phyloP scores from a whole-genome alignment of 2,329 filamentous ascomycete species.

The Aspergillus carbonarius region DNA sequence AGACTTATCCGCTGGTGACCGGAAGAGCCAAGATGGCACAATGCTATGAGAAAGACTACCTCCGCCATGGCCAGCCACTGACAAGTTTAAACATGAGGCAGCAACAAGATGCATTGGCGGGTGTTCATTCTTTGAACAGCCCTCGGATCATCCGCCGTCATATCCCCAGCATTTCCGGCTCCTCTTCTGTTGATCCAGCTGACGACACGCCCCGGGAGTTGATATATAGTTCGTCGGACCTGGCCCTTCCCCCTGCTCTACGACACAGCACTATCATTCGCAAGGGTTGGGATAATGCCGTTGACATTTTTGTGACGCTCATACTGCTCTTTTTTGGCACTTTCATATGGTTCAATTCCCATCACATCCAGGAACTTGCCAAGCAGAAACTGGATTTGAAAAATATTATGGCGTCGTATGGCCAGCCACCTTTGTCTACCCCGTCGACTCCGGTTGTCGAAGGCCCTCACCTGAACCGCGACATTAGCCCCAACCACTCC shows the following conservation, averaged over 20 bases:
- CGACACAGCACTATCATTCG: conserved; percentile 46
- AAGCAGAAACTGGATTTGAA: conserved; percentile 48
- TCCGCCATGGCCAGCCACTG: conserved; percentile 37
- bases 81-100: conserved; percentile 45
- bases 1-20: conserved; percentile 79
- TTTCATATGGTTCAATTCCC: conserved; percentile 46
- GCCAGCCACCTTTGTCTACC: conserved; percentile 37
- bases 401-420: conserved; percentile 43
- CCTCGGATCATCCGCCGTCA: conserved; percentile 36
- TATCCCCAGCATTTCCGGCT: conserved; percentile 48
- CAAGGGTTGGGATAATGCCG: conserved; percentile 46
- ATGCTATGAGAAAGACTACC: conserved; percentile 56
- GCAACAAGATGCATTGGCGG: conserved; percentile 63
- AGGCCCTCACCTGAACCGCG: conserved; percentile 26
- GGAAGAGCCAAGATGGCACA: conserved; percentile 61
- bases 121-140: conserved; percentile 66
- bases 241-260: conserved; percentile 40
- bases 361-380: conserved; percentile 41
- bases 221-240: conserved; percentile 34
- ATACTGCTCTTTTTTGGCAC: conserved; percentile 41
- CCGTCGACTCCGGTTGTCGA: conserved; percentile 40
- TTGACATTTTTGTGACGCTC: conserved; percentile 45
- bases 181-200: conserved; percentile 33
- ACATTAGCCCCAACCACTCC: conserved; percentile 23
- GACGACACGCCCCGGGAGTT: conserved; percentile 42